Conservation (phyloP, 2,329 filamentous ascomycete species). For the Cryphonectria naterciae region DNA sequence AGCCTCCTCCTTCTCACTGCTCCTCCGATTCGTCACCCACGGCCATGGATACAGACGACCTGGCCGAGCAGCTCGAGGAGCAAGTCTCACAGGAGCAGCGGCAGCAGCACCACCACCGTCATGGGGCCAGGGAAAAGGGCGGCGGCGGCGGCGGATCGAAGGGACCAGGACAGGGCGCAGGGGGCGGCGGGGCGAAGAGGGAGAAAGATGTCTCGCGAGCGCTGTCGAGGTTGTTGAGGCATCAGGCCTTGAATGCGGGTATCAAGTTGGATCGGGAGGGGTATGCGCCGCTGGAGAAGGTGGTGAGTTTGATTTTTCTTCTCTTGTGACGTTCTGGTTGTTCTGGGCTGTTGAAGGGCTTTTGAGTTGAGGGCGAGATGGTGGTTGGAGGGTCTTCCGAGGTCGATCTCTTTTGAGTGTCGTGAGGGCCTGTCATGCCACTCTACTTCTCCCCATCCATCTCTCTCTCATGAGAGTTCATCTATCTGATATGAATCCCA, state of each 20-base stretch:
- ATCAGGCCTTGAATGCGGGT: constrained; percentile 61
- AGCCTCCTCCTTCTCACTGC: background rate
- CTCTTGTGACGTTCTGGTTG: background rate
- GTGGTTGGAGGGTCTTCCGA: too few relatives aligned
- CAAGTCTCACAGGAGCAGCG: constrained; percentile 22
- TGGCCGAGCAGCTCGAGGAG: constrained; percentile 30
- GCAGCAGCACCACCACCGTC: constrained; percentile 5
- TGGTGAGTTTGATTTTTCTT: constrained; percentile 51
- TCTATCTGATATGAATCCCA: too few relatives aligned
- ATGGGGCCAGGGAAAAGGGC: background rate
- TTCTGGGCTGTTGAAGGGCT: background rate
- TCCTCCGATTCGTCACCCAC: background rate
- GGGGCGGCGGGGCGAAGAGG: constrained; percentile 41
- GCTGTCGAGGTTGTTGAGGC: constrained; percentile 57
- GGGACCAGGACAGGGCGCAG: constrained; percentile 27
- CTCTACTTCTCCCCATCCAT: background rate
- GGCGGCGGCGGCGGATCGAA: background rate
- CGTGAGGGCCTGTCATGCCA: background rate
- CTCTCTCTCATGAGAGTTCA: too few relatives aligned
- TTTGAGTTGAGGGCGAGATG: background rate
- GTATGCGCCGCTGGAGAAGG: constrained; percentile 60
- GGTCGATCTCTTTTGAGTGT: too few relatives aligned
- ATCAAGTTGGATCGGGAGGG: constrained; percentile 63
- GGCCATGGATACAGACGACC: constrained; percentile 25
- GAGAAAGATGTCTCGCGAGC: constrained; percentile 57